These are phyloP conservation scores for Colletotrichum sp. DNA, from an alignment of 2,329 filamentous ascomycete species.

Conservation along the genomic window DNA sequence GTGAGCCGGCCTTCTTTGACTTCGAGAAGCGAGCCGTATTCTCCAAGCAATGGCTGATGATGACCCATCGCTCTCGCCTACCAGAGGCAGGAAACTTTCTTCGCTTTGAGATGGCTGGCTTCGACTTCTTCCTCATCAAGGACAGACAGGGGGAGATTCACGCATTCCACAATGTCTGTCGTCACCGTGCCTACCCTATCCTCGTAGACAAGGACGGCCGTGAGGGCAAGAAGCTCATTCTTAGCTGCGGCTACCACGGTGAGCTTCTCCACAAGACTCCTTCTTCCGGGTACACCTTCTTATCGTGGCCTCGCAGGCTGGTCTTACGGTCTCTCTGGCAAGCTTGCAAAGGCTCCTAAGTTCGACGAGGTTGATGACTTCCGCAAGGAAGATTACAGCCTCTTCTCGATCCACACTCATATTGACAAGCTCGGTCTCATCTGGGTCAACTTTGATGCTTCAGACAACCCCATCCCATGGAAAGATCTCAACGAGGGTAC, in stretches of 20 bases:
- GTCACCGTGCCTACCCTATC: constrained; percentile 21
- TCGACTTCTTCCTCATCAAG: constrained; percentile 22
- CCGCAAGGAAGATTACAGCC: constrained; percentile 39
- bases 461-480: constrained; percentile 41
- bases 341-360: constrained; percentile 47
- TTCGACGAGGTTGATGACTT: constrained; percentile 45
- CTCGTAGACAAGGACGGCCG: constrained; percentile 22
- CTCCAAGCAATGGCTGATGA: constrained; percentile 36
- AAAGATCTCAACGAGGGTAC: constrained; percentile 39
- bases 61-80: constrained; percentile 24
- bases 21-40: constrained; percentile 43
- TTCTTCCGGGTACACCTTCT: neutral
- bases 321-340: constrained; percentile 48
- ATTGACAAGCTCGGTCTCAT: constrained; percentile 50
- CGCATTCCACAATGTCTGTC: constrained; percentile 22
- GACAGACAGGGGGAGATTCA: constrained; percentile 20
- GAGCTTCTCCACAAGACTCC: neutral
- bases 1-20: constrained; percentile 38
- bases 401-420: constrained; percentile 51
- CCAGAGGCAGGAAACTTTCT: constrained; percentile 17
- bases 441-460: constrained; percentile 52
- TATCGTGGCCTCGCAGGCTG: constrained; percentile 32
- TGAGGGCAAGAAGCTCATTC: neutral
- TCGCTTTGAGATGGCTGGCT: constrained; percentile 20
- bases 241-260: neutral